These are phyloP conservation scores for Penicillium daleae DNA, from an alignment of 495 filamentous ascomycete genomes.

Conservation along the genomic window DNA sequence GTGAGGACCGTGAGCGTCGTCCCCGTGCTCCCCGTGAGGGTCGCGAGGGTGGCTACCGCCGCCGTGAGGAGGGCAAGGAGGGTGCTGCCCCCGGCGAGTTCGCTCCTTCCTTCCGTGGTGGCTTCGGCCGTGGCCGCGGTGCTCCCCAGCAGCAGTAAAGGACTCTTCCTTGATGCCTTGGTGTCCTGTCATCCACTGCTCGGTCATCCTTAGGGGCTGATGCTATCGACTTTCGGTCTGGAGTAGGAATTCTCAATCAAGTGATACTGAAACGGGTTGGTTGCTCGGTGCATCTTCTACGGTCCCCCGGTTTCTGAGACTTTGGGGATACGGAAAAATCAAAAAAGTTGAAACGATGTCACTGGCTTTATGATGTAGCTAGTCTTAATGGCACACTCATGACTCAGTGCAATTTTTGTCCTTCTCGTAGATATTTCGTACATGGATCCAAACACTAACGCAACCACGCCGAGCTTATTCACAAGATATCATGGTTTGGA, in stretches of 20 bases:
- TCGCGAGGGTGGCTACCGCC: conserved; percentile 92
- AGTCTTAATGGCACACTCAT: conserved; percentile 40
- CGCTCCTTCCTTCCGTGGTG: conserved; percentile 93
- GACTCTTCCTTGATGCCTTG: conserved; percentile 24
- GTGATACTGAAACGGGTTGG: conserved; percentile 35
- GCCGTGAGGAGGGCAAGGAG: conserved; percentile 91
- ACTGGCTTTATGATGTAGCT: conserved; percentile 38
- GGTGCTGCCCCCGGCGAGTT: conserved; percentile 94
- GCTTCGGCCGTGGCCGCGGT: conserved; percentile 88
- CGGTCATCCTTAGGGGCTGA: conserved; percentile 43
- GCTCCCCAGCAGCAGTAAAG: conserved; percentile 62
- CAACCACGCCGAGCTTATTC: neutral
- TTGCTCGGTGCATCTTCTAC: conserved; percentile 30
- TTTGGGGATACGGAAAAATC: conserved; percentile 33
- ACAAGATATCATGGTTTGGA: neutral
- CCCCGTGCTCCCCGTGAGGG: conserved; percentile 85
- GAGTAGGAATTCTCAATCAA: conserved; percentile 32
- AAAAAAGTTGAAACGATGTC: conserved; percentile 37
- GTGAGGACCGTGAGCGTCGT: conserved; percentile 83
- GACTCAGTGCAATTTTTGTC: conserved; percentile 24
- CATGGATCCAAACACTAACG: neutral
- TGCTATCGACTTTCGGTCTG: conserved; percentile 35
- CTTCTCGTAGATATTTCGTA: conserved; percentile 3
- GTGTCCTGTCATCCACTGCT: conserved; percentile 41
- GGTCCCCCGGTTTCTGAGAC: conserved; percentile 23